These are phyloP conservation scores for Ogataea corticis DNA, from an alignment of 805 yeast species.

Conservation along the genomic window DNA sequence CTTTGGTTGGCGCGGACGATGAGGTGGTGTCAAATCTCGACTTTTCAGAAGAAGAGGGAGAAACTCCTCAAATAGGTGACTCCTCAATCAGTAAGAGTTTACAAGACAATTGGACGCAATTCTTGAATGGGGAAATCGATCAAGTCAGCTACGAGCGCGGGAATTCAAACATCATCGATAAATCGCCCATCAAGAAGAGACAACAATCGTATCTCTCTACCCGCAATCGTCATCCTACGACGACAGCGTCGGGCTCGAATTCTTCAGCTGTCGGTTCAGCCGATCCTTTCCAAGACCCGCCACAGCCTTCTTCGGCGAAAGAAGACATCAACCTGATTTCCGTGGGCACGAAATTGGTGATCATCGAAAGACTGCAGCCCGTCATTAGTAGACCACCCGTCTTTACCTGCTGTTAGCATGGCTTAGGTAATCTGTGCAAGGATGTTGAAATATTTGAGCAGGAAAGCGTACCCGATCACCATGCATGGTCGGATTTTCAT, in stretches of 20 bases:
- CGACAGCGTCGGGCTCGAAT: no score
- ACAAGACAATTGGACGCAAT: slow-evolving; percentile 33
- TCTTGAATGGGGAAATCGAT: slow-evolving; percentile 32
- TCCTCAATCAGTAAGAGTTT: slow-evolving; percentile 16
- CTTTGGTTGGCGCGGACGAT: slow-evolving; percentile 1
- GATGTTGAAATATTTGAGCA: no score
- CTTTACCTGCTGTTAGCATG: slow-evolving; percentile 58
- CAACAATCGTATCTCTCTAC: not conserved
- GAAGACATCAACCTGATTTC: slow-evolving; percentile 13
- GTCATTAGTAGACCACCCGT: slow-evolving; percentile 60
- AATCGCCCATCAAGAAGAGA: slow-evolving; percentile 6
- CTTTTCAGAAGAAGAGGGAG: slow-evolving; percentile 1
- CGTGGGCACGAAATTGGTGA: slow-evolving; percentile 44
- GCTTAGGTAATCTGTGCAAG: not conserved
- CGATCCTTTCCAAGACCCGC: not conserved
- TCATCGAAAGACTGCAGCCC: slow-evolving; percentile 60
- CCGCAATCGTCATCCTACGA: not conserved
- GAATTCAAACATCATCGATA: slow-evolving; percentile 15
- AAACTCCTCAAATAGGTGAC: not conserved
- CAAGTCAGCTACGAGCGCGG: slow-evolving; percentile 25
- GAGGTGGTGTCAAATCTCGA: not conserved
- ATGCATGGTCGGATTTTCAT: no score
- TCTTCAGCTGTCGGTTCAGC: not conserved
- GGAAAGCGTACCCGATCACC: no score
- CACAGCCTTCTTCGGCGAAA: not conserved